Conservation (phyloP, 2,329 filamentous ascomycete species). For the Orbilia brochopaga region DNA sequence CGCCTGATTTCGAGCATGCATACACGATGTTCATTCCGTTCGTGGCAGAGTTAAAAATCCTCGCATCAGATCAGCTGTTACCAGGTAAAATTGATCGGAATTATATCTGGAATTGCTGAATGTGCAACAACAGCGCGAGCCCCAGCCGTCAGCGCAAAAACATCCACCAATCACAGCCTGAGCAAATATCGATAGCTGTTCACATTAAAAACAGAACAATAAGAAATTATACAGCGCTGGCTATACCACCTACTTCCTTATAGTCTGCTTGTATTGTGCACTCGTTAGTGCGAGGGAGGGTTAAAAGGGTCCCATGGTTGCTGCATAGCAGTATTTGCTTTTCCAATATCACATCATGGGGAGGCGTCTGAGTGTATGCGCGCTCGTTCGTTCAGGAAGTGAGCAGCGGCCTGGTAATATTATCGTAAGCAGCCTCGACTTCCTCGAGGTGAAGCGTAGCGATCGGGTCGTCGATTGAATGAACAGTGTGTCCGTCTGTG, state of each 20-base stretch:
- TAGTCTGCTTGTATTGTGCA: not conserved
- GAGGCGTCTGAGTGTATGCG: not conserved
- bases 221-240: too few species aligned
- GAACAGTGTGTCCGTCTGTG: too few species aligned
- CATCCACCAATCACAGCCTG: conserved; percentile 43
- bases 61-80: conserved; percentile 47
- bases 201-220: not conserved
- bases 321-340: conserved; percentile 41
- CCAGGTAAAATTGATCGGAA: conserved; percentile 43
- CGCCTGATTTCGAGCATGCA: conserved; percentile 3
- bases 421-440: too few species aligned
- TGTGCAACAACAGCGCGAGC: conserved; percentile 15
- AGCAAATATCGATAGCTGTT: conserved; percentile 7
- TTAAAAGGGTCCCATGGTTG: conserved; percentile 47
- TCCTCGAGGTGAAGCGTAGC: too few species aligned
- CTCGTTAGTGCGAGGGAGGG: not conserved
- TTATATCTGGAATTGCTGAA: conserved; percentile 42
- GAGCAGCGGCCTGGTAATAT: not conserved
- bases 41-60: conserved; percentile 33
- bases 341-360: conserved; percentile 25
- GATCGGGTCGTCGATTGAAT: too few species aligned
- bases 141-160: conserved; percentile 23
- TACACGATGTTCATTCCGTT: conserved; percentile 1
- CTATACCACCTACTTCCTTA: too few species aligned
- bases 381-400: not conserved